Evolutionary conservation across 2,329 filamentous ascomycete genomes (phyloP), one percentile per base, ranked within the genome.

Genomic region (Cladosporium velox): DNA sequence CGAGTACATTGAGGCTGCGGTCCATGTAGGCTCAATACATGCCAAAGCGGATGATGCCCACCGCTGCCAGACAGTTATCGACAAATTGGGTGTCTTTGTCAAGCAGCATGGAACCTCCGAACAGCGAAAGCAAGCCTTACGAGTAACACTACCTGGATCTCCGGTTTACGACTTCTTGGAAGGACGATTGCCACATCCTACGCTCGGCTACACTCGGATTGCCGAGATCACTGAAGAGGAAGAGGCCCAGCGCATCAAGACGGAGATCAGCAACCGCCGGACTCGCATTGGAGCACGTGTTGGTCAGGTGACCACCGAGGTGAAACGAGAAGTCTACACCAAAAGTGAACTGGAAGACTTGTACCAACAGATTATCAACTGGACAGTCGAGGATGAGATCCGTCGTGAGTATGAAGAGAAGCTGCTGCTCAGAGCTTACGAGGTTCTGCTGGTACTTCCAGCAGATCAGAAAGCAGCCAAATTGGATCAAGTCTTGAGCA

Each of bases 361-460:
- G 55, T 98, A 97, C 75, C 87, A 87, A 65, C 86, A 92, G 61
- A 85, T 97, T 60, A 93, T 97, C 74, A 89, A 97, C 75, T 99
- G 95, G 95, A 90, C 90, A 11, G 87, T 82, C 66, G 92, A 98
- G 72, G 95, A 99, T 74, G 91, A 94, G 26, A 77, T 92, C 38
- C 87, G 95, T 55, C 88, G 94, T 44, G 85, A 86, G 44, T 96
- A 94, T 69, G 96, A 99, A 76, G 93, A 98, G 77, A 98, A 94
- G 79, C 83, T 97, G 15, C 79, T 99, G 3, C 86, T 90, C 68
- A 87, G 93, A 74, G 91, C 90, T 67, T 90, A 93, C 71, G 93
- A 97, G 66, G 86, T 87, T 5, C 84, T 99, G 1, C 78, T 90
- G 10, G 88, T 91, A 32, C 83, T 92, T 18, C 86, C 89, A 2